These are phyloP conservation scores for Fusarium paranaense DNA, from an alignment of 2,329 filamentous ascomycete species.

Conservation along the genomic window DNA sequence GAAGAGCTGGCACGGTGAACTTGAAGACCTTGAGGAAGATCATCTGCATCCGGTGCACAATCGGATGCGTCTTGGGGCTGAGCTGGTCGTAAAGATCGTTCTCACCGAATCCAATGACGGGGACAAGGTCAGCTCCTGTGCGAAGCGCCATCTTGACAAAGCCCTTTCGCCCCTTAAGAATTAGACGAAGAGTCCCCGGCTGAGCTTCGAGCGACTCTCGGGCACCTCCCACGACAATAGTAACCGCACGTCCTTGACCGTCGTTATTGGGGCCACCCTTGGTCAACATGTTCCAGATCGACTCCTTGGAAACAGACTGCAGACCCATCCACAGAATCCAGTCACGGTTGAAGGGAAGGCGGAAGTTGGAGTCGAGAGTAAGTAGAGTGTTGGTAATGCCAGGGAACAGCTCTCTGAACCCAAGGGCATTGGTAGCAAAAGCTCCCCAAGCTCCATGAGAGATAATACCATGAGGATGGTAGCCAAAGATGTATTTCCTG, in stretches of 20 bases:
- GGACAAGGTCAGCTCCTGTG: slow-evolving; percentile 93
- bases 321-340: slow-evolving; percentile 92
- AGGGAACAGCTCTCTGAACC: slow-evolving; percentile 88
- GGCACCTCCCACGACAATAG: slow-evolving; percentile 93
- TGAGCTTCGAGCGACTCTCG: slow-evolving; percentile 91
- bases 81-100: slow-evolving; percentile 97
- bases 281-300: slow-evolving; percentile 87
- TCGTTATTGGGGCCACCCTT: slow-evolving; percentile 81
- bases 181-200: slow-evolving; percentile 80
- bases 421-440: slow-evolving; percentile 90
- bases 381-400: slow-evolving; percentile 94
- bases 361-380: slow-evolving; percentile 96
- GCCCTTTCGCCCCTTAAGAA: slow-evolving; percentile 86
- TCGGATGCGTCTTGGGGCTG: slow-evolving; percentile 78
- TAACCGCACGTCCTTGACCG: slow-evolving; percentile 95
- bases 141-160: slow-evolving; percentile 95
- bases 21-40: slow-evolving; percentile 87
- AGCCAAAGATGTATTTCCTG: slow-evolving; percentile 95
- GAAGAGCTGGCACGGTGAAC: slow-evolving; percentile 91
- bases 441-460: slow-evolving; percentile 94
- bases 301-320: slow-evolving; percentile 89
- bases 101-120: slow-evolving; percentile 92
- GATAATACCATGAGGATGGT: slow-evolving; percentile 98
- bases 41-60: slow-evolving; percentile 85
- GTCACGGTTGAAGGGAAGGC: slow-evolving; percentile 92